Conservation (phyloP, 768 basidiomycete species). For the Lactarius psammicola region DNA sequence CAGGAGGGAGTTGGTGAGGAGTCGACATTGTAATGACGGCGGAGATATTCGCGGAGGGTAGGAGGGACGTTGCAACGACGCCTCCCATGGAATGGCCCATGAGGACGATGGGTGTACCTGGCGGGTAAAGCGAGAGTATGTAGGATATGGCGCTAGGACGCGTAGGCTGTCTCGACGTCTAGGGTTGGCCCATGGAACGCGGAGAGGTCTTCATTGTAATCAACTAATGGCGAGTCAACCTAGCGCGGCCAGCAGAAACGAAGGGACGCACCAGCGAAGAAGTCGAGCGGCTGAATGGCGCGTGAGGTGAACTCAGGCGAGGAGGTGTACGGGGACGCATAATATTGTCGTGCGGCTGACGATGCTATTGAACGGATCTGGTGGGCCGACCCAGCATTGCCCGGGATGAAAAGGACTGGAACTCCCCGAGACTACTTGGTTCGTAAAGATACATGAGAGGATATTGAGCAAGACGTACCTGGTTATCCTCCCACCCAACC, state of each 20-base stretch:
- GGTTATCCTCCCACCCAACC: conserved; percentile 69
- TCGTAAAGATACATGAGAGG: conserved; percentile 6
- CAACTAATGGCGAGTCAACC: conserved; percentile 51
- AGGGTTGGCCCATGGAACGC: conserved; percentile 93
- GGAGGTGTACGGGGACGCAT: conserved; percentile 54
- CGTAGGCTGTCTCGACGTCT: conserved; percentile 75
- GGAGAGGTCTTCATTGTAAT: conserved; percentile 96
- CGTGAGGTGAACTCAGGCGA: conserved; percentile 53
- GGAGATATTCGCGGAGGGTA: conserved; percentile 64
- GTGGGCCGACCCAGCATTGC: conserved; percentile 92
- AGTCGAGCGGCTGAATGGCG: conserved; percentile 62
- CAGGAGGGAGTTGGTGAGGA: conserved; percentile 85
- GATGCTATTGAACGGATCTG: conserved; percentile 96
- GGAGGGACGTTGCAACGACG: conserved; percentile 77
- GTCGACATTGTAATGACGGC: conserved; percentile 95
- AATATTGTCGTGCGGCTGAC: conserved; percentile 81
- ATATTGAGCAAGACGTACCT: conserved; percentile 43
- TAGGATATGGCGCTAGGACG: conserved; percentile 67
- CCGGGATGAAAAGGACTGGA: conserved; percentile 96
- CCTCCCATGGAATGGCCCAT: conserved; percentile 99
- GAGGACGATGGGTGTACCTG: conserved; percentile 62
- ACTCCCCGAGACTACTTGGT: conserved; percentile 45
- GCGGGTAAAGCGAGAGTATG: conserved; percentile 74
- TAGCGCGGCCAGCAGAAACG: neutral
- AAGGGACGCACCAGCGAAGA: conserved; percentile 70